Conservation (phyloP, 2,329 filamentous ascomycete genomes). For the Lasiodiplodia theobromae region DNA sequence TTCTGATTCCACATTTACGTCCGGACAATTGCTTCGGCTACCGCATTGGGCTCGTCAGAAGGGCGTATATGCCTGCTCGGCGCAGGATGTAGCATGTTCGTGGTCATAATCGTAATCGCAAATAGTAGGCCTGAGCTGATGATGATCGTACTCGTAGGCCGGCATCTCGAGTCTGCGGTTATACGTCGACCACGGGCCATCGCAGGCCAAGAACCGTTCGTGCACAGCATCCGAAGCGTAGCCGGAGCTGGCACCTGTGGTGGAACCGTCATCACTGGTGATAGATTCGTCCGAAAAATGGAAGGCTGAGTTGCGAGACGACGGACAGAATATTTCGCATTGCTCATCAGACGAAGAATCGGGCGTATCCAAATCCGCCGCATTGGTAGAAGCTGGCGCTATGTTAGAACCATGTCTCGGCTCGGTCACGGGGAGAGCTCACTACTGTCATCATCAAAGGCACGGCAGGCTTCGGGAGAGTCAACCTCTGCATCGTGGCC, state of each 20-base stretch:
- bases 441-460: constrained; percentile 10
- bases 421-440: constrained; percentile 10
- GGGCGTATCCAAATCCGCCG: constrained; percentile 1
- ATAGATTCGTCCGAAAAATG: neutral
- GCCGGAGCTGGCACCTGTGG: neutral
- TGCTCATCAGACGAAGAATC: constrained; percentile 9
- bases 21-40: too few species aligned
- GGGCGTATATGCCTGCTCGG: neutral
- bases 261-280: neutral
- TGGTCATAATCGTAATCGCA: neutral
- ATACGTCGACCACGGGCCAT: constrained; percentile 9
- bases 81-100: neutral
- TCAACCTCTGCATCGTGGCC: neutral
- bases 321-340: neutral
- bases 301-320: neutral
- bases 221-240: neutral
- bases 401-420: constrained; percentile 6
- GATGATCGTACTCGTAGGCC: neutral
- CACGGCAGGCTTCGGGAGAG: neutral
- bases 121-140: neutral
- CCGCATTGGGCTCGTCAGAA: neutral
- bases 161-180: neutral
- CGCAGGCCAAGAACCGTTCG: neutral
- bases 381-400: constrained; percentile 2
- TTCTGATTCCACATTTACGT: too few species aligned